Conservation (phyloP, 1,284 basidiomycete species). For the Athelia psychrophila region DNA sequence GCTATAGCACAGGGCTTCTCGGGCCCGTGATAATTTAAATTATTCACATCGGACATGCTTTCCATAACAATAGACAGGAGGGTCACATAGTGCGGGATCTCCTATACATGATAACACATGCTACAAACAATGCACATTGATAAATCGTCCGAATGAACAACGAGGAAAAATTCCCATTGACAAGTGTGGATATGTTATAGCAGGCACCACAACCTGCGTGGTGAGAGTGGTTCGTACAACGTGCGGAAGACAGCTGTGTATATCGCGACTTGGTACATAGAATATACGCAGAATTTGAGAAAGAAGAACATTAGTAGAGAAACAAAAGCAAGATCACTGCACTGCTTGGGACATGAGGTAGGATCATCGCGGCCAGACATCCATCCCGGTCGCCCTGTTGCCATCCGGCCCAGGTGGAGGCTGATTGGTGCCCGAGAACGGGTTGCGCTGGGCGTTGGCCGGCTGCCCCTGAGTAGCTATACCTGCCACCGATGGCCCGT, state of each 20-base stretch:
- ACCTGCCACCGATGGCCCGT: slow-evolving; percentile 43
- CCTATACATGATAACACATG: neutral
- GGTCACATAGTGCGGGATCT: too few relatives aligned
- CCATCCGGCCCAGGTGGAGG: slow-evolving; percentile 43
- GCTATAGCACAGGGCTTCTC: slow-evolving; percentile 24
- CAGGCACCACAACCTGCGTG: neutral
- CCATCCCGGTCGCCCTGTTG: slow-evolving; percentile 67
- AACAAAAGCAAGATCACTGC: slow-evolving; percentile 7
- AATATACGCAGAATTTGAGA: too few relatives aligned
- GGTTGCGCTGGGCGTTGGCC: slow-evolving; percentile 49
- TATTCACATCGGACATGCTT: slow-evolving; percentile 1
- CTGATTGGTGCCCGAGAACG: slow-evolving; percentile 43
- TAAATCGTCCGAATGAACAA: neutral
- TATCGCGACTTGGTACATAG: too few relatives aligned
- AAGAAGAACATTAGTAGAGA: slow-evolving; percentile 13
- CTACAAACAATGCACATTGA: neutral
- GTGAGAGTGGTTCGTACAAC: neutral
- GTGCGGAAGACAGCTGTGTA: neutral
- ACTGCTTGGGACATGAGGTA: slow-evolving; percentile 2
- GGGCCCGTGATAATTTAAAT: neutral
- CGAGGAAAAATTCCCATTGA: neutral
- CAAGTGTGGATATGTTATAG: neutral
- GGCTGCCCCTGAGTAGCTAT: slow-evolving; percentile 48
- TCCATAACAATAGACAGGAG: neutral
- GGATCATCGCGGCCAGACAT: slow-evolving; percentile 69